Base-by-base conservation (phyloP, 352 stramenopile genomes). In the Phytophthora cryptogea region DNA sequence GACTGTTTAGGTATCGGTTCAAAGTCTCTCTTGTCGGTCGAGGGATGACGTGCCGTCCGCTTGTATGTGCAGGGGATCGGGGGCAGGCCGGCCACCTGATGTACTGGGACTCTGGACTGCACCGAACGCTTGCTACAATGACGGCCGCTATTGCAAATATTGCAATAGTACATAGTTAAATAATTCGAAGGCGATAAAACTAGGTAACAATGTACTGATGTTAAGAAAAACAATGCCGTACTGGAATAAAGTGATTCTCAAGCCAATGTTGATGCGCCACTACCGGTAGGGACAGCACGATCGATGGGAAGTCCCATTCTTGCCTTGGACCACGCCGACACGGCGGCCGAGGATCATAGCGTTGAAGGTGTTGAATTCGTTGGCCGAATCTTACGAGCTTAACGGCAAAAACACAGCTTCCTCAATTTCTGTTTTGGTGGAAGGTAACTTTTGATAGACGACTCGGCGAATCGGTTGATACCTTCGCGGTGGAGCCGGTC, bases 391-490 rank as follows among this genome's bases (percentile, higher is more conserved):
- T 5, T 4, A n/a, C 32, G 9, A n/a, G 32, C 2, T 4, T 9
- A 37, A 37, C 32, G 32, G 32, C 32, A 36, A 10, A 8, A 11
- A 11, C 31, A 36, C 0, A 37, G 13, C 31, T 36, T n/a, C 10
- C 14, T 37, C 32, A 23, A 23, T 37, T 40, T 40, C 35, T 40
- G 35, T 17, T 40, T 40, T 40, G 35, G 13, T 20, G 35, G 35
- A 20, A 41, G 20, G 20, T 23, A 1, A 23, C 20, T 23, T 23
- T 23, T 41, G 36, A 5, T 40, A 20, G 14, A 10, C 36, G n/a
- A 54, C 28, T 42, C 13, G 30, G n/a, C 30, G 45, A 53, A 53
- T 26, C 45, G 46, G 28, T 52, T 14, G n/a, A 44, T 40, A 39
- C 33, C 33, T 39, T 39, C 5, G 33, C 14, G 17, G 32, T 6